These are phyloP conservation scores for Macrotyloma uniflorum DNA, from an alignment of 306 rosid species.

Conservation along the genomic window DNA sequence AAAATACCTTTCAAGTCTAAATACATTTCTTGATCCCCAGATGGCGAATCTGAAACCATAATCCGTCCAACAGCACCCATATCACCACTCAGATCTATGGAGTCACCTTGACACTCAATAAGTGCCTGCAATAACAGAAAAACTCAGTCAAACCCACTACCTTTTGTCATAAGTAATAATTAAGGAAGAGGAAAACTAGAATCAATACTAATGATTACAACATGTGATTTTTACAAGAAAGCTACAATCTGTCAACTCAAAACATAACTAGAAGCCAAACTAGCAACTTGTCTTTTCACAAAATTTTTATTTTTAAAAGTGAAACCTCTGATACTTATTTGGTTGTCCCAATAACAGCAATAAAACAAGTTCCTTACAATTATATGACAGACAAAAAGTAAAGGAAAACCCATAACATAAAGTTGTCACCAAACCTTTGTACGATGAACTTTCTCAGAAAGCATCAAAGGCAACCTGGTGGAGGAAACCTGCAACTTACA, in stretches of 20 bases:
- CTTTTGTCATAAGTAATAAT: slow-evolving; percentile 20
- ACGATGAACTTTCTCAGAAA: slow-evolving; percentile 86
- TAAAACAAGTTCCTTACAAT: slow-evolving; percentile 9
- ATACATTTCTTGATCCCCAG: slow-evolving; percentile 68
- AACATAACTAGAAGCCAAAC: slow-evolving; percentile 29
- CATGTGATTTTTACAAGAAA: background rate
- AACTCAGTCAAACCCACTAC: slow-evolving; percentile 32
- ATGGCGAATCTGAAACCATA: slow-evolving; percentile 65
- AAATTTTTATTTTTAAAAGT: background rate
- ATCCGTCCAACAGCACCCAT: slow-evolving; percentile 90
- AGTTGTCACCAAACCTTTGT: slow-evolving; percentile 66
- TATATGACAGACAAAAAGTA: slow-evolving; percentile 9
- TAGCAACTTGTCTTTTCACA: background rate
- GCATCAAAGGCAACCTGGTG: slow-evolving; percentile 79
- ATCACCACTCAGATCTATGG: slow-evolving; percentile 93
- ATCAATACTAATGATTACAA: slow-evolving; percentile 1
- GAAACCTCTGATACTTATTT: slow-evolving; percentile 22
- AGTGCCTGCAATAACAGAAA: slow-evolving; percentile 66
- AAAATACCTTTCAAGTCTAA: slow-evolving; percentile 83
- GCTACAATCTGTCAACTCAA: background rate
- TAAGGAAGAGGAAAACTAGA: background rate
- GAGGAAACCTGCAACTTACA: slow-evolving; percentile 72
- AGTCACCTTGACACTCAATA: slow-evolving; percentile 92
- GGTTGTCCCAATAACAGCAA: slow-evolving; percentile 13
- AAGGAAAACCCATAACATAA: slow-evolving; percentile 26